Percentiles rank a stretch among this genome's conserved stretches.
Evolutionary conservation across 352 stramenopile genomes (phyloP).

Genomic region (Pythium diclinum): DNA sequence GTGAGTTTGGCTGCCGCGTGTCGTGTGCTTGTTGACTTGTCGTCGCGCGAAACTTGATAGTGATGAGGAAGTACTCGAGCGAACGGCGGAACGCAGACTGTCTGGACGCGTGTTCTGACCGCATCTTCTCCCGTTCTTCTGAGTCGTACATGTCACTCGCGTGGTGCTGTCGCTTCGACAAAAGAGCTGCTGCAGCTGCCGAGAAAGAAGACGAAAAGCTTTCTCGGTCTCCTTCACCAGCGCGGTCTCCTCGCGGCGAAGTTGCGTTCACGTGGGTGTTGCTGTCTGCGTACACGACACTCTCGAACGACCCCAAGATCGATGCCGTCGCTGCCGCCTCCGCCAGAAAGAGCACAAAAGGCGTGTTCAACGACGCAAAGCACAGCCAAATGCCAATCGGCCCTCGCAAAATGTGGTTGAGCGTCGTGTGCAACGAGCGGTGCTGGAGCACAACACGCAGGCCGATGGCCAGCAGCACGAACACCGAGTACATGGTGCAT

Average conservation of each 20-base stretch:
- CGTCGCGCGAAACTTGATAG: constrained; percentile 63
- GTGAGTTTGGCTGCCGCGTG: constrained; percentile 20
- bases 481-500: constrained; percentile 63
- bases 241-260: background rate
- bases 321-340: constrained; percentile 70
- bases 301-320: constrained; percentile 75
- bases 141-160: constrained; percentile 72
- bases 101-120: constrained; percentile 60
- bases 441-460: constrained; percentile 66
- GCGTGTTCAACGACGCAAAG: constrained; percentile 82
- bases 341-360: constrained; percentile 72
- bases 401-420: constrained; percentile 68
- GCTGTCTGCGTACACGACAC: constrained; percentile 32
- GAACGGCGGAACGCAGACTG: constrained; percentile 65
- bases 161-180: constrained; percentile 20
- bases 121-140: constrained; percentile 79
- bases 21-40: constrained; percentile 50
- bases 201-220: background rate
- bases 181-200: constrained; percentile 1
- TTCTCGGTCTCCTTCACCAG: background rate
- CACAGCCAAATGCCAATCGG: constrained; percentile 83
- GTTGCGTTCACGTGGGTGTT: background rate
- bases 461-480: constrained; percentile 65
- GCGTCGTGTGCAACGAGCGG: constrained; percentile 58
- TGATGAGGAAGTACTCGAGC: constrained; percentile 71